Percentiles rank a stretch among this genome's conserved stretches.
Evolutionary conservation across 768 basidiomycete species (phyloP).

Genomic region (Russula earlei): DNA sequence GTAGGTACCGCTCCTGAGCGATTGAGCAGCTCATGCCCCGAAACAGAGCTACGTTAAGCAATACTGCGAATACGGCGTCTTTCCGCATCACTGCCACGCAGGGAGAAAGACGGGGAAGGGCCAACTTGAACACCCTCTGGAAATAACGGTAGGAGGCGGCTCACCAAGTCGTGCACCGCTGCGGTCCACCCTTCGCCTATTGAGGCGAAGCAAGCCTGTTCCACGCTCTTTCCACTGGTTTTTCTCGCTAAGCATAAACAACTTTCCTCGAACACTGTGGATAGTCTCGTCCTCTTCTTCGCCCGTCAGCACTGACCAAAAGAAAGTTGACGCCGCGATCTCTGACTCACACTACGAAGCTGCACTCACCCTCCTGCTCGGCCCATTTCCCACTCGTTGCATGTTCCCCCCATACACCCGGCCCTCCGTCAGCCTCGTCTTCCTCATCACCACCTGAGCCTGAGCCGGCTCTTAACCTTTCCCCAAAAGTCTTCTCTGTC

Average conservation of each 20-base stretch:
- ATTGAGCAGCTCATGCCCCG: constrained; percentile 64
- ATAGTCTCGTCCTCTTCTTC: constrained; percentile 77
- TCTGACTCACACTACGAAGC: background rate
- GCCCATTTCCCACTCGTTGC: constrained; percentile 39
- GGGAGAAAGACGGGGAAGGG: background rate
- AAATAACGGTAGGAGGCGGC: constrained; percentile 1
- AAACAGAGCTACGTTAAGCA: constrained; percentile 71
- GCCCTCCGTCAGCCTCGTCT: constrained; percentile 26
- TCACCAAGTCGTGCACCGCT: constrained; percentile 61
- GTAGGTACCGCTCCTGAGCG: constrained; percentile 72
- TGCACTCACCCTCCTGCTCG: constrained; percentile 56
- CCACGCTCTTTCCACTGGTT: constrained; percentile 73
- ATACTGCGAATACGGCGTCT: constrained; percentile 66
- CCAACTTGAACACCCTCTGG: background rate
- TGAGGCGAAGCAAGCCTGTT: constrained; percentile 60
- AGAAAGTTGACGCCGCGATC: background rate
- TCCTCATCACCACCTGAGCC: constrained; percentile 44
- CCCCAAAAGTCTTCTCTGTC: constrained; percentile 40
- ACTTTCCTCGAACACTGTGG: constrained; percentile 68
- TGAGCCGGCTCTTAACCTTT: constrained; percentile 47
- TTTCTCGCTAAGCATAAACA: constrained; percentile 49
- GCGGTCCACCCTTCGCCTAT: constrained; percentile 55
- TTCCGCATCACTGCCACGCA: constrained; percentile 64
- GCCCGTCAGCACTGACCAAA: constrained; percentile 54
- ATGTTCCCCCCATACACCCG: constrained; percentile 39